Percentiles rank a stretch among this genome's conserved stretches.
Conservation (phyloP, 331 rosid genomes). For the Spiraea crenata region DNA sequence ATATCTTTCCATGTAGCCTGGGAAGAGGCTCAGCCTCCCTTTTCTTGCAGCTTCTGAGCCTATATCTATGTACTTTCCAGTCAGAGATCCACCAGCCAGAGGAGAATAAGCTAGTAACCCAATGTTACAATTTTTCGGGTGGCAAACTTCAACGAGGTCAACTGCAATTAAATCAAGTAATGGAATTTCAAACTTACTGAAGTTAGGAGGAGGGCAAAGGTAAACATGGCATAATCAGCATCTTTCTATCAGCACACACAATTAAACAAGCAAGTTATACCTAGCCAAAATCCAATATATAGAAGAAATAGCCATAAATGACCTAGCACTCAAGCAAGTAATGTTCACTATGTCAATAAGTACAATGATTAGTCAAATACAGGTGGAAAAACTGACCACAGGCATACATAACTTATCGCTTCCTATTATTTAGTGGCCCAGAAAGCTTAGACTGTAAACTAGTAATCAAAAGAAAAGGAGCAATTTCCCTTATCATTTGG, state of each 20-base stretch:
- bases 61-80: conserved; percentile 73
- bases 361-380: background rate
- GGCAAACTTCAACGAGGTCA: conserved; percentile 89
- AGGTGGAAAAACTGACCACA: background rate
- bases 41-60: conserved; percentile 55
- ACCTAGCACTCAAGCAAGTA: background rate
- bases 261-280: background rate
- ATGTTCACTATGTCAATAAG: background rate
- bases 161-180: conserved; percentile 47
- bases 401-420: background rate
- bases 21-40: conserved; percentile 78
- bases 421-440: background rate
- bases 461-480: background rate
- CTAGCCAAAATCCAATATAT: background rate
- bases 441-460: background rate
- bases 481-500: background rate
- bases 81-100: conserved; percentile 66
- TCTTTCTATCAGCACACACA: background rate
- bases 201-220: conserved; percentile 5
- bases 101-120: conserved; percentile 89
- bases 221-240: background rate
- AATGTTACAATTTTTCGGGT: conserved; percentile 72
- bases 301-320: background rate
- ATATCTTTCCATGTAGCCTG: conserved; percentile 92
- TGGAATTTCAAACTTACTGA: conserved; percentile 13